Conservation (phyloP, 2,329 filamentous ascomycete species). For the Cercospora beticola region DNA sequence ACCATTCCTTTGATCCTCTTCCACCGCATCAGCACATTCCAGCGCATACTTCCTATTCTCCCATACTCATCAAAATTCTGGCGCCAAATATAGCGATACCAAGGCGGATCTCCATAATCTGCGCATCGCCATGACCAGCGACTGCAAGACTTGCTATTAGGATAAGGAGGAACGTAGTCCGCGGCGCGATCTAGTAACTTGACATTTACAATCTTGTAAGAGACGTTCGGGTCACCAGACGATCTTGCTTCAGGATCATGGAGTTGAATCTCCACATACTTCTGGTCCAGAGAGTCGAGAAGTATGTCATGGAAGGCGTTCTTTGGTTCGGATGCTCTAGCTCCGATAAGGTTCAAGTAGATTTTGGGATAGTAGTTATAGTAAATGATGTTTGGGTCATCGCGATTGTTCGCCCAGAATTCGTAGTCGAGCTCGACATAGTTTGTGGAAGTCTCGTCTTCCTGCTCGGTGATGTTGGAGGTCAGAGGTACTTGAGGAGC, state of each 20-base stretch:
- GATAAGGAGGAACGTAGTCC: slow-evolving; percentile 11
- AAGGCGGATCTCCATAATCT: slow-evolving; percentile 21
- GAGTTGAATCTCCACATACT: slow-evolving; percentile 5
- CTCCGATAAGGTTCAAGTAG: slow-evolving; percentile 17
- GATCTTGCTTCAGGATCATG: neutral
- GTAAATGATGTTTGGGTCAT: slow-evolving; percentile 17
- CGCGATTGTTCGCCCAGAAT: slow-evolving; percentile 12
- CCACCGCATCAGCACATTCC: slow-evolving; percentile 7
- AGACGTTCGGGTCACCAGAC: slow-evolving; percentile 2
- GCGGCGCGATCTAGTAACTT: neutral
- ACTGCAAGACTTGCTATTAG: slow-evolving; percentile 12
- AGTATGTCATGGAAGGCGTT: neutral
- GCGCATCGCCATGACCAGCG: slow-evolving; percentile 20
- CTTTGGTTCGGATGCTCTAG: neutral
- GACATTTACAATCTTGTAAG: slow-evolving; percentile 4
- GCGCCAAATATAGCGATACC: slow-evolving; percentile 20
- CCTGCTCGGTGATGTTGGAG: neutral
- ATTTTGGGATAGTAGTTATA: slow-evolving; percentile 19
- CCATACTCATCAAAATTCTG: slow-evolving; percentile 19
- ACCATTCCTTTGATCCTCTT: neutral
- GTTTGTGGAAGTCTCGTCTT: neutral
- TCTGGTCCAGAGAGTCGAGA: slow-evolving; percentile 13
- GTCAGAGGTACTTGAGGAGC: slow-evolving; percentile 2
- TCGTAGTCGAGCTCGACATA: slow-evolving; percentile 15
- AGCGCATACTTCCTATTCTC: slow-evolving; percentile 15